Conservation (phyloP, 768 basidiomycete species). For the Infundibulicybe gibba region DNA sequence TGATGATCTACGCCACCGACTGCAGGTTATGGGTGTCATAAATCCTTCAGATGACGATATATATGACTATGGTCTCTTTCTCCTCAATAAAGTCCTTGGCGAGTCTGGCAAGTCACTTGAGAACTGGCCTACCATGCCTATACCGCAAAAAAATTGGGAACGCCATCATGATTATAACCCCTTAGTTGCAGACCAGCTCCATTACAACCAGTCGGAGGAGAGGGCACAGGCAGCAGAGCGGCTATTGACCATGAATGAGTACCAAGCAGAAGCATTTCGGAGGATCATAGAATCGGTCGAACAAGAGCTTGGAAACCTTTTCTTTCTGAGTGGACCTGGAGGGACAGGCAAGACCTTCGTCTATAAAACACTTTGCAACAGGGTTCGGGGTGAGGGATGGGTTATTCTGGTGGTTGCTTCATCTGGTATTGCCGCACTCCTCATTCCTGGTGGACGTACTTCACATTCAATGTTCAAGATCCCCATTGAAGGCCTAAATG, state of each 20-base stretch:
- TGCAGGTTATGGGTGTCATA: conserved; percentile 8
- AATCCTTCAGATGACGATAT: conserved; percentile 9
- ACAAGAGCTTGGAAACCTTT: conserved; percentile 7
- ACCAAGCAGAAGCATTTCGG: not conserved
- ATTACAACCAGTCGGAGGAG: not conserved
- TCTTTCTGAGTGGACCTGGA: conserved; percentile 32
- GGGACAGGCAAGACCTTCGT: conserved; percentile 36
- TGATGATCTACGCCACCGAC: conserved; percentile 29
- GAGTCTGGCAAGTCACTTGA: not conserved
- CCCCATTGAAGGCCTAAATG: conserved; percentile 22
- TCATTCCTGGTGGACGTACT: conserved; percentile 33
- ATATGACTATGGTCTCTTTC: not conserved
- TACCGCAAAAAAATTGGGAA: not conserved
- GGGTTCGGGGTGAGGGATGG: conserved; percentile 10
- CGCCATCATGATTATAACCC: not conserved
- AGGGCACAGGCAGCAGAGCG: not conserved
- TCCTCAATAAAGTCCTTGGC: not conserved
- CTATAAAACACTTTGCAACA: conserved; percentile 20
- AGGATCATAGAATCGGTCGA: not conserved
- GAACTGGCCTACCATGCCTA: not conserved
- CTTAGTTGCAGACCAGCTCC: not conserved
- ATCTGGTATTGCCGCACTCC: conserved; percentile 36
- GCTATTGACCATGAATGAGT: not conserved
- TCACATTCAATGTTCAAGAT: conserved; percentile 39
- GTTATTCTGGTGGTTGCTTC: conserved; percentile 39